Conservation (phyloP, 1,284 basidiomycete species). For the Leccinum fallax region DNA sequence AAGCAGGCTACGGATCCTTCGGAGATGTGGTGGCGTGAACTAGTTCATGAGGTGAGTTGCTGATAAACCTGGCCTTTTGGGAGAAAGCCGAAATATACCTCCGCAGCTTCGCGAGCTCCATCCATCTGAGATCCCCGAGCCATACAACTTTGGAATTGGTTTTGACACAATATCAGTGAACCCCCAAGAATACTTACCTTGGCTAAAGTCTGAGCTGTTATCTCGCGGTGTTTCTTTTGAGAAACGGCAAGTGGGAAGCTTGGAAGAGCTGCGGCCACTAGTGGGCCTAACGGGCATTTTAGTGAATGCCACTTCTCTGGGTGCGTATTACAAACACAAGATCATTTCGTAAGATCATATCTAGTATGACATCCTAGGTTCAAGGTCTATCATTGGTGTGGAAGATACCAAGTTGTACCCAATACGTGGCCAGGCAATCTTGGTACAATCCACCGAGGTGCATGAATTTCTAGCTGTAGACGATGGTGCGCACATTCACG, state of each 20-base stretch:
- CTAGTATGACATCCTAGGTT: conserved; percentile 40
- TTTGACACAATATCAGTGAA: conserved; percentile 53
- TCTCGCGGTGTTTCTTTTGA: conserved; percentile 37
- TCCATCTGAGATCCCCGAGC: conserved; percentile 38
- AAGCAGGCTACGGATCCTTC: conserved; percentile 32
- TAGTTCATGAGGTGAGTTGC: conserved; percentile 50
- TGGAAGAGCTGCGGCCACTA: conserved; percentile 45
- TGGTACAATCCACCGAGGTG: conserved; percentile 54
- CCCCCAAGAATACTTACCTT: conserved; percentile 50
- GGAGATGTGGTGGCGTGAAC: conserved; percentile 51
- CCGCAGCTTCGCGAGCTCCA: conserved; percentile 43
- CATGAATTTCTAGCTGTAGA: conserved; percentile 39
- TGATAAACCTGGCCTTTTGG: neutral
- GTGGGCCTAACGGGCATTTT: conserved; percentile 42
- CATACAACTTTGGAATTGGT: conserved; percentile 40
- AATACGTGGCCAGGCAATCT: conserved; percentile 72
- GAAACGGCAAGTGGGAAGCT: conserved; percentile 34
- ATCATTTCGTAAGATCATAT: neutral
- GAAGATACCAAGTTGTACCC: conserved; percentile 59
- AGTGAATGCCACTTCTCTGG: conserved; percentile 52
- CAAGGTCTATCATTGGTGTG: conserved; percentile 61
- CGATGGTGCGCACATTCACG: conserved; percentile 17
- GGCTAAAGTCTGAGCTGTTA: conserved; percentile 46
- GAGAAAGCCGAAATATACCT: neutral
- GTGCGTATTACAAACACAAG: conserved; percentile 29